Evolutionary conservation across 2,329 filamentous ascomycete genomes (phyloP).

Genomic region (Diaporthe batatas): DNA sequence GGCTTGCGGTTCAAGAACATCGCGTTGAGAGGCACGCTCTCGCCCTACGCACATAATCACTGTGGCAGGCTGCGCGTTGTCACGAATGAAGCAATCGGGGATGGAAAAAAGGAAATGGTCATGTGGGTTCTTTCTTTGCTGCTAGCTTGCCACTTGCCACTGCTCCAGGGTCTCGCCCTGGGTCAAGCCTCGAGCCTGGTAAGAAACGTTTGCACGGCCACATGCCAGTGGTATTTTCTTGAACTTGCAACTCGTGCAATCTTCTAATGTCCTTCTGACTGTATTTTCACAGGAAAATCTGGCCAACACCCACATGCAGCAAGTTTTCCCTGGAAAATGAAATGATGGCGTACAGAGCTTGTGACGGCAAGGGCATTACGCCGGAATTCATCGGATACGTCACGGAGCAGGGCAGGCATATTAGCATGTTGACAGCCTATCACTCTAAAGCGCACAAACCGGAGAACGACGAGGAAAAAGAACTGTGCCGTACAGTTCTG

Average conservation of each 20-base stretch:
- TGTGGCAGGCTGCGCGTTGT: constrained; percentile 26
- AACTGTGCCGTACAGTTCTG: constrained; percentile 34
- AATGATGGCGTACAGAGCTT: constrained; percentile 38
- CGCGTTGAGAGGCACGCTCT: neutral
- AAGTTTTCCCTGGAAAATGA: constrained; percentile 30
- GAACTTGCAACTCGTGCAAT: neutral
- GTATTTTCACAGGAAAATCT: constrained; percentile 15
- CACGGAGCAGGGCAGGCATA: constrained; percentile 35
- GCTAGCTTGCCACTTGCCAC: too few species aligned
- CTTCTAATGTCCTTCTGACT: neutral
- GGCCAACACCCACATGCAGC: constrained; percentile 28
- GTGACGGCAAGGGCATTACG: constrained; percentile 1
- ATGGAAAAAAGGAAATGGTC: constrained; percentile 10
- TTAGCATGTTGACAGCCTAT: constrained; percentile 33
- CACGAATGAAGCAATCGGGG: neutral
- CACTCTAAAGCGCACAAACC: constrained; percentile 29
- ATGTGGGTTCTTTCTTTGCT: neutral
- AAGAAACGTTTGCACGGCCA: neutral
- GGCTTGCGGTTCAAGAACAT: neutral
- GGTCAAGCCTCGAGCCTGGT: neutral
- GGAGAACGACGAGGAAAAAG: constrained; percentile 1
- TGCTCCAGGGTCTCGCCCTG: neutral
- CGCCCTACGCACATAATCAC: neutral
- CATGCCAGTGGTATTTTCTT: too few species aligned
- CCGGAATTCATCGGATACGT: constrained; percentile 36